phyloP scores from a whole-genome alignment of 2,329 filamentous ascomycete genomes.

The Venturia nashicola region DNA sequence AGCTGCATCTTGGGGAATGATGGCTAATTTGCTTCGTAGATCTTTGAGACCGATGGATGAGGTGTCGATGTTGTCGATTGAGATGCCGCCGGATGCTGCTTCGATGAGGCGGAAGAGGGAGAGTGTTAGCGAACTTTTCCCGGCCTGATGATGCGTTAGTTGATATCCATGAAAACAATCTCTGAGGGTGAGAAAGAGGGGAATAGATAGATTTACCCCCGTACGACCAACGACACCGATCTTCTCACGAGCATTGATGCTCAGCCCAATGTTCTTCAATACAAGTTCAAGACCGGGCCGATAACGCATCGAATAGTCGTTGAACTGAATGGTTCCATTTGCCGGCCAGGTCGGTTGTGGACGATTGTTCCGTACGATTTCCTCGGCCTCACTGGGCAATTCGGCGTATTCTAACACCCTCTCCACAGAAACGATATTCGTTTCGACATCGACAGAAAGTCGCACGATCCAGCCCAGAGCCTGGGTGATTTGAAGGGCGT shows the following conservation, averaged over 20 bases:
- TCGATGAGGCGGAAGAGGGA: slow-evolving; percentile 87
- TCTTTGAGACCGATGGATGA: slow-evolving; percentile 74
- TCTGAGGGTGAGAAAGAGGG: not conserved
- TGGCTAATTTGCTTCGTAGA: slow-evolving; percentile 70
- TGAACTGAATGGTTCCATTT: slow-evolving; percentile 69
- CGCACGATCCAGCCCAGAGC: slow-evolving; percentile 96
- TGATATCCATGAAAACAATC: not conserved
- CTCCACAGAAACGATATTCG: slow-evolving; percentile 91
- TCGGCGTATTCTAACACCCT: slow-evolving; percentile 82
- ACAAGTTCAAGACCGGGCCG: slow-evolving; percentile 74
- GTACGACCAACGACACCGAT: slow-evolving; percentile 91
- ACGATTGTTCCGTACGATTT: slow-evolving; percentile 68
- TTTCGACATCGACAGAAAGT: slow-evolving; percentile 90
- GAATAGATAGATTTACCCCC: slow-evolving; percentile 36
- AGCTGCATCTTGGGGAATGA: slow-evolving; percentile 88
- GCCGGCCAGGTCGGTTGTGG: slow-evolving; percentile 77
- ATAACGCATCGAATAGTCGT: slow-evolving; percentile 81
- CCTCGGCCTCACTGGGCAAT: slow-evolving; percentile 76
- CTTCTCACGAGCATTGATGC: slow-evolving; percentile 87
- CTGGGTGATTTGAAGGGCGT: slow-evolving; percentile 82
- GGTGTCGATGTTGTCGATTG: slow-evolving; percentile 75
- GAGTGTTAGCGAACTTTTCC: slow-evolving; percentile 79
- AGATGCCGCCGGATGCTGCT: slow-evolving; percentile 61
- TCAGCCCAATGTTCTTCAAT: slow-evolving; percentile 72
- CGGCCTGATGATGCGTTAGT: slow-evolving; percentile 29